phyloP scores from a whole-genome alignment of 768 basidiomycete genomes.

The Trametes maxima region DNA sequence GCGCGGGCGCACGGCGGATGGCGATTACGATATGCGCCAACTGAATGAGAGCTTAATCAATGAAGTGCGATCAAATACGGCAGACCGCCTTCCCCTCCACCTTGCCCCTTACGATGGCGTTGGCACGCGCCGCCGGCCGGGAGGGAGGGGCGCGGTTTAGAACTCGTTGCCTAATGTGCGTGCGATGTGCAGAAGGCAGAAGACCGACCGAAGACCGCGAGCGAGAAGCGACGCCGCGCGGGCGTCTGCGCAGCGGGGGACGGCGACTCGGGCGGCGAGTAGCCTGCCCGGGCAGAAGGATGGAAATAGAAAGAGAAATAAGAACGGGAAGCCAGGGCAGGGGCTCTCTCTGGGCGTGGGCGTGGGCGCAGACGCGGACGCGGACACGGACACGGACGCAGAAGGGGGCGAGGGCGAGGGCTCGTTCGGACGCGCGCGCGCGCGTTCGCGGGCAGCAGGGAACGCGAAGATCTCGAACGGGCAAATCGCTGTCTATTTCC shows the following conservation, averaged over 20 bases:
- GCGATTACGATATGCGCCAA: neutral
- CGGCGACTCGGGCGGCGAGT: neutral
- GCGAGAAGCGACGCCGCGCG: no score
- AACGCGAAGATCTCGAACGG: slow-evolving; percentile 16
- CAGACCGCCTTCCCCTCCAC: no score
- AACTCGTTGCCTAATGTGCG: neutral
- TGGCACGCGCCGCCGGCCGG: neutral
- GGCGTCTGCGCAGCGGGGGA: no score
- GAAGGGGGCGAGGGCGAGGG: neutral
- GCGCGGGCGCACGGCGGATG: neutral
- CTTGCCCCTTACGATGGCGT: no score
- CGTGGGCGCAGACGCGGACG: neutral
- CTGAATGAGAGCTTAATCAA: neutral
- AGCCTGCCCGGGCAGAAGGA: neutral
- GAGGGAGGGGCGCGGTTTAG: neutral
- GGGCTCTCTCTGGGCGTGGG: neutral
- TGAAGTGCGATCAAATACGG: neutral
- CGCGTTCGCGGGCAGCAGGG: slow-evolving; percentile 1
- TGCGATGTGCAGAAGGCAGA: neutral
- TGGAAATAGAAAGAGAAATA: neutral
- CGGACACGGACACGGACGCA: neutral
- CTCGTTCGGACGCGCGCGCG: neutral
- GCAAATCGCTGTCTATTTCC: slow-evolving; percentile 22
- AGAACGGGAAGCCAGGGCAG: neutral
- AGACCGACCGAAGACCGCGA: neutral